Percentiles rank a stretch among this genome's conserved stretches.
These are phyloP conservation scores for Tolypocladium tundrense DNA, from an alignment of 2,329 filamentous ascomycete genomes.

Conservation along the genomic window DNA sequence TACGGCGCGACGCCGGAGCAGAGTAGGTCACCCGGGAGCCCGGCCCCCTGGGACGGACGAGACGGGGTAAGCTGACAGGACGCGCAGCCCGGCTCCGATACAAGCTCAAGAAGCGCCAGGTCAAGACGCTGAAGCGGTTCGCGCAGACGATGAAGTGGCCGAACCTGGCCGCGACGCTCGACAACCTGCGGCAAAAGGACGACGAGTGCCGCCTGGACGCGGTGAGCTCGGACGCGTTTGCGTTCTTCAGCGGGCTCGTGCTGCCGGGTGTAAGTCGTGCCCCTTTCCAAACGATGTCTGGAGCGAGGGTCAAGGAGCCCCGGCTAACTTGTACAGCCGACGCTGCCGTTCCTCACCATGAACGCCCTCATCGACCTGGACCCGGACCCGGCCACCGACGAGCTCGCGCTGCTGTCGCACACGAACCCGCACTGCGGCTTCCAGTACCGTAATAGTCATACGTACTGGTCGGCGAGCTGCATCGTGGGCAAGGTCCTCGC, in stretches of 20 bases:
- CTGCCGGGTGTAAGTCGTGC: constrained; percentile 46
- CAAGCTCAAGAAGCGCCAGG: constrained; percentile 55
- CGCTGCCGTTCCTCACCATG: constrained; percentile 67
- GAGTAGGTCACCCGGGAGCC: constrained; percentile 11
- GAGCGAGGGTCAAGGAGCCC: background rate
- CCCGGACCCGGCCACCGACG: constrained; percentile 53
- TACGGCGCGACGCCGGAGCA: constrained; percentile 43
- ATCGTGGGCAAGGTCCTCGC: constrained; percentile 69
- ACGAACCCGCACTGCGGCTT: constrained; percentile 61
- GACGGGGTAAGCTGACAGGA: background rate
- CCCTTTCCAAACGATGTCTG: background rate
- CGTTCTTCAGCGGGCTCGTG: constrained; percentile 66
- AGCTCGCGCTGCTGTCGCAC: constrained; percentile 57
- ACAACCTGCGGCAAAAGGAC: constrained; percentile 50
- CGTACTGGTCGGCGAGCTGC: constrained; percentile 64
- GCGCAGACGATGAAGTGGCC: constrained; percentile 69
- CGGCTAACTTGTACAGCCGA: constrained; percentile 27
- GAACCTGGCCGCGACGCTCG: constrained; percentile 55
- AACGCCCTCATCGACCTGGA: constrained; percentile 69
- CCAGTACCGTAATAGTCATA: constrained; percentile 63
- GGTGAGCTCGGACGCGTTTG: constrained; percentile 61
- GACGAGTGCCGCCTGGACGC: constrained; percentile 46
- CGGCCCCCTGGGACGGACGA: too few species aligned
- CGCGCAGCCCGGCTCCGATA: constrained; percentile 48
- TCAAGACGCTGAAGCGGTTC: constrained; percentile 58